A percentile compares a stretch with the other conserved stretches of the same genome.
Conservation (phyloP, 1,139 yeast genomes). For the Martiniozyma asiatica region DNA sequence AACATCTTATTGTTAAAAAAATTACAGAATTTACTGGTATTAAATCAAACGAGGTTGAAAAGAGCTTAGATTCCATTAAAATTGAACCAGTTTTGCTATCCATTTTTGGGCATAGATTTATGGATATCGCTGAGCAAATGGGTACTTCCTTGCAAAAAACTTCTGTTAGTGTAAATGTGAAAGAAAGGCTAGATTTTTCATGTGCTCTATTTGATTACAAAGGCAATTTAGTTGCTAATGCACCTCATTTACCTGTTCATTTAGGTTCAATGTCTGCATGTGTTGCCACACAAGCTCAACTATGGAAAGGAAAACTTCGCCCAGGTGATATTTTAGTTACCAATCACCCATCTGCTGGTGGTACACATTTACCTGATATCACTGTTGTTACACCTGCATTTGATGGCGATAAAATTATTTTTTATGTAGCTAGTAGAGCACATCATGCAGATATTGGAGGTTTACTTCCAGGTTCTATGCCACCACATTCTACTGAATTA, state of each 20-base stretch:
- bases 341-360: constrained; percentile 51
- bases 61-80: constrained; percentile 8
- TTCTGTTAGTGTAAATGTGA: constrained; percentile 48
- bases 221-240: constrained; percentile 52
- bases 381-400: constrained; percentile 65
- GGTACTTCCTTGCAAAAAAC: constrained; percentile 51
- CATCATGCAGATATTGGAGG: constrained; percentile 67
- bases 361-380: constrained; percentile 60
- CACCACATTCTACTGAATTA: constrained; percentile 47
- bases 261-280: constrained; percentile 56
- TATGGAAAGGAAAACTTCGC: constrained; percentile 39
- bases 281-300: constrained; percentile 37
- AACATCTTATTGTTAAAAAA: constrained; percentile 28
- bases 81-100: constrained; percentile 45
- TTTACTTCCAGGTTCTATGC: constrained; percentile 53
- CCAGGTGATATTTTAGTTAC: constrained; percentile 48
- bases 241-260: constrained; percentile 56
- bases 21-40: not conserved
- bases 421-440: constrained; percentile 55
- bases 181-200: constrained; percentile 49
- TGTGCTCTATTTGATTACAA: constrained; percentile 47
- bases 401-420: constrained; percentile 30
- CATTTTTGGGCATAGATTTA: constrained; percentile 48
- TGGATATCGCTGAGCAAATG: constrained; percentile 59
- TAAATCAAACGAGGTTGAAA: not conserved